Evolutionary conservation across 1,139 yeast species (phyloP).

Genomic region (Pichia sp.): DNA sequence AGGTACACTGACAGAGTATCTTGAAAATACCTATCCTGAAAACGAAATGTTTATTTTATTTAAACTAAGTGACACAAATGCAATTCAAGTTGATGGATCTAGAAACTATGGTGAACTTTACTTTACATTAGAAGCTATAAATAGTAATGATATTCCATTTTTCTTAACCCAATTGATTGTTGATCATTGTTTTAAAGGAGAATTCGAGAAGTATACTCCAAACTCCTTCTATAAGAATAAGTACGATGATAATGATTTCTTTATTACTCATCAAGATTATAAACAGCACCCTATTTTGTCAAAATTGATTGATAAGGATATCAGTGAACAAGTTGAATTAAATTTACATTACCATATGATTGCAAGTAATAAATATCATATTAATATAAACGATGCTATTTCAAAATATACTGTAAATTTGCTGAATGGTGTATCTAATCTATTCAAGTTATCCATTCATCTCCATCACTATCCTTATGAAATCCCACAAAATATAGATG

Average conservation of each 20-base stretch:
- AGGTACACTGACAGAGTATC: slow-evolving; percentile 7
- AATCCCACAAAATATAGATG: not conserved
- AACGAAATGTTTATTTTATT: slow-evolving; percentile 29
- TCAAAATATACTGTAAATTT: slow-evolving; percentile 37
- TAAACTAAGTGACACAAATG: slow-evolving; percentile 29
- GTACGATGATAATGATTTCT: not conserved
- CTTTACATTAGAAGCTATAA: slow-evolving; percentile 43
- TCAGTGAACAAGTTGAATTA: slow-evolving; percentile 19
- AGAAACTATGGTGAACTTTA: slow-evolving; percentile 39
- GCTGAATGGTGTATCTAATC: slow-evolving; percentile 36
- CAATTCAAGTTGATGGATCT: slow-evolving; percentile 34
- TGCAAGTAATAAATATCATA: slow-evolving; percentile 42
- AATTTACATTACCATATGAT: slow-evolving; percentile 55
- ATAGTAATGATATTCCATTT: slow-evolving; percentile 53
- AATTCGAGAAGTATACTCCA: slow-evolving; percentile 28
- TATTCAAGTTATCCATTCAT: slow-evolving; percentile 60
- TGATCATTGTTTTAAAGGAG: slow-evolving; percentile 46
- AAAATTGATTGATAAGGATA: not conserved
- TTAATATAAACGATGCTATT: slow-evolving; percentile 49
- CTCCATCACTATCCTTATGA: not conserved
- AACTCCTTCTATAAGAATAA: slow-evolving; percentile 14
- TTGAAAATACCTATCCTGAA: slow-evolving; percentile 7
- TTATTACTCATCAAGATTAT: slow-evolving; percentile 11
- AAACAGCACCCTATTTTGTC: slow-evolving; percentile 3
- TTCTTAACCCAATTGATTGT: slow-evolving; percentile 50